Evolutionary conservation across 768 basidiomycete genomes (phyloP), one percentile per base, ranked within the genome.

Genomic region (Rhodocollybia butyracea): DNA sequence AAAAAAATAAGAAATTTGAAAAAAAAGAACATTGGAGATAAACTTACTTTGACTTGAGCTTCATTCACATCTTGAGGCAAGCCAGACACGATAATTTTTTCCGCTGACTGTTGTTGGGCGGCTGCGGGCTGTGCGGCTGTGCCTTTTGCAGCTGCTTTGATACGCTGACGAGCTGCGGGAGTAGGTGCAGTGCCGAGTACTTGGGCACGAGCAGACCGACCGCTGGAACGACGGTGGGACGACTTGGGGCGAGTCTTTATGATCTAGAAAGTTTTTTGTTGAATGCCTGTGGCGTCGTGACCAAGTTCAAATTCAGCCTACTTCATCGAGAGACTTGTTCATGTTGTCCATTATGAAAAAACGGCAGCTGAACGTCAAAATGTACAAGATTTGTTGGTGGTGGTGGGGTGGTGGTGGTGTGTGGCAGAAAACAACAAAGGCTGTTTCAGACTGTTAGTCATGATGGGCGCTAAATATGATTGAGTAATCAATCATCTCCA

Each of bases 21-120:
- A 11, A 26, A 17, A 31, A 4, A 7, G 19, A n/a, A 21, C 24
- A 13, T 5, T 36, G 29, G 29, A 32, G 26, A 51, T 2, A 19
- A 27, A 75, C 82, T 58, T 59, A 98, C 97, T 83, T 89, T 91
- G 72, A 99, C 85, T 72, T 97, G 93, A 17, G 78, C 74, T 69
- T 98, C 95, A 61, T 93, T 96, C 52, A 99, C 96, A 66, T 99
- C 96, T 6, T 70, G 66, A 30, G 96, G 96, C 42, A 99, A 85
- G 69, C 95, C 95, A 60, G 91, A 93, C 53, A 99, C 92, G 63
- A 98, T 92, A 61, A 98, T 95, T 76, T 98, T 98, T 69, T 91
- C 86, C 1, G 91, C 79, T 1, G 68, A 56, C 17, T 68, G 54
- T 45, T 68, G 54, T 45, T 79, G 71, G 19, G 70, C 62, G 22